Percentiles rank a stretch among this genome's conserved stretches.
phyloP scores from a whole-genome alignment of 1,284 basidiomycete genomes.

The Heterobasidion occidentale region DNA sequence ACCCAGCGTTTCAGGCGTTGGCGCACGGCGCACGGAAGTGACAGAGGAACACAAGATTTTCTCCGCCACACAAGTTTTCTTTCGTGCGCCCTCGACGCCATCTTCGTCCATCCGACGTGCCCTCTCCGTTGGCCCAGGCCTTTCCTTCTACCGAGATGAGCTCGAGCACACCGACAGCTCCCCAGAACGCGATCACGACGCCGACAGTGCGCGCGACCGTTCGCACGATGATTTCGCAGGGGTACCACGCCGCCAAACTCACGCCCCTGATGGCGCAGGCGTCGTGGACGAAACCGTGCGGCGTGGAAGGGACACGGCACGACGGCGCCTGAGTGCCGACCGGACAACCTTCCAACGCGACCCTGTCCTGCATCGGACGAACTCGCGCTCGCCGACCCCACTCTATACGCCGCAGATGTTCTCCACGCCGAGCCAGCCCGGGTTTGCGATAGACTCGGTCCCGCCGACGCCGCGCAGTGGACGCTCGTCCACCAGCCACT shows the following conservation, averaged over 20 bases:
- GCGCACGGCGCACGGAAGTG: constrained; percentile 72
- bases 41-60: constrained; percentile 78
- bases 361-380: constrained; percentile 19
- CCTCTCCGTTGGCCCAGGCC: constrained; percentile 76
- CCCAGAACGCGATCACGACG: not conserved
- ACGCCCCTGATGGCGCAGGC: constrained; percentile 21
- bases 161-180: constrained; percentile 13
- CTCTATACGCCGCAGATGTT: constrained; percentile 20
- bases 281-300: constrained; percentile 15
- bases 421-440: not conserved
- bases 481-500: constrained; percentile 13
- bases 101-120: constrained; percentile 39
- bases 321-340: constrained; percentile 27
- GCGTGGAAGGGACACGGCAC: constrained; percentile 14
- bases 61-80: constrained; percentile 68
- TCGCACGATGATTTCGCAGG: not conserved
- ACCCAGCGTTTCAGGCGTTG: constrained; percentile 47
- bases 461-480: constrained; percentile 11
- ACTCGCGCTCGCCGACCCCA: constrained; percentile 16
- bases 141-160: constrained; percentile 25
- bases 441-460: not conserved
- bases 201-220: not conserved
- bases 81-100: constrained; percentile 38
- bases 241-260: not conserved
- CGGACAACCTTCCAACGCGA: constrained; percentile 23